These are phyloP conservation scores for Chrysanthemum makinoi DNA, from an alignment of 129 eudicot species.

Conservation along the genomic window DNA sequence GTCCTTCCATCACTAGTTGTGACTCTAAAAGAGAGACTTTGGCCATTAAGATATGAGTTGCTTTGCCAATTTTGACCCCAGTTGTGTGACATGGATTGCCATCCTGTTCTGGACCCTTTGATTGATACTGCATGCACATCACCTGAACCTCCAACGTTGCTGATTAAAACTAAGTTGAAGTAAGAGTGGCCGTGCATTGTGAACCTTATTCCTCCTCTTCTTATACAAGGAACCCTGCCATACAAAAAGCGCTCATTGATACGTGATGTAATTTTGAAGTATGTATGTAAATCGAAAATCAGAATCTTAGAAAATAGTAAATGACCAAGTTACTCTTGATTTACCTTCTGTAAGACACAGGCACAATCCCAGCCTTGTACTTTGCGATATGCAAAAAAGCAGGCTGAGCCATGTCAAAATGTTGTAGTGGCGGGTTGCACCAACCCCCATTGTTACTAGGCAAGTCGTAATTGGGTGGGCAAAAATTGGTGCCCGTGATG, in stretches of 20 bases:
- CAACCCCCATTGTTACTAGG: constrained; percentile 55
- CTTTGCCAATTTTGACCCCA: constrained; percentile 66
- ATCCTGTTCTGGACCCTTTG: constrained; percentile 45
- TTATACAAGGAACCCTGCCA: constrained; percentile 49
- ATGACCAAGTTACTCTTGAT: neutral
- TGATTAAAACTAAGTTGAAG: constrained; percentile 51
- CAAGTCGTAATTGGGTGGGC: constrained; percentile 50
- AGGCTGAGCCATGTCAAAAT: constrained; percentile 59
- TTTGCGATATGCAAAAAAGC: constrained; percentile 58
- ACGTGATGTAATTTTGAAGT: neutral
- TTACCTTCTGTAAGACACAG: constrained; percentile 55
- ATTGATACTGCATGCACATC: constrained; percentile 44
- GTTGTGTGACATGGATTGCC: constrained; percentile 52
- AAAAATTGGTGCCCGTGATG: constrained; percentile 62
- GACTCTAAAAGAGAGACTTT: constrained; percentile 47
- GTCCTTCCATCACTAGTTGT: constrained; percentile 53
- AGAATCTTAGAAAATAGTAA: neutral
- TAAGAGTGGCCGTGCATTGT: constrained; percentile 49
- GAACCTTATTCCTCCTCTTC: constrained; percentile 54
- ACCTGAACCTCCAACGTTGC: constrained; percentile 58
- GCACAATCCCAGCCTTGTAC: constrained; percentile 60
- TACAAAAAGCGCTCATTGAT: neutral
- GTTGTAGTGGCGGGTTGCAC: constrained; percentile 69
- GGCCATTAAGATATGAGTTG: constrained; percentile 39
- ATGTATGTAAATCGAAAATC: neutral